Percentiles rank a stretch among this genome's conserved stretches.
phyloP scores from a whole-genome alignment of 2,329 filamentous ascomycete species.

The Neofusicoccum laricinum region DNA sequence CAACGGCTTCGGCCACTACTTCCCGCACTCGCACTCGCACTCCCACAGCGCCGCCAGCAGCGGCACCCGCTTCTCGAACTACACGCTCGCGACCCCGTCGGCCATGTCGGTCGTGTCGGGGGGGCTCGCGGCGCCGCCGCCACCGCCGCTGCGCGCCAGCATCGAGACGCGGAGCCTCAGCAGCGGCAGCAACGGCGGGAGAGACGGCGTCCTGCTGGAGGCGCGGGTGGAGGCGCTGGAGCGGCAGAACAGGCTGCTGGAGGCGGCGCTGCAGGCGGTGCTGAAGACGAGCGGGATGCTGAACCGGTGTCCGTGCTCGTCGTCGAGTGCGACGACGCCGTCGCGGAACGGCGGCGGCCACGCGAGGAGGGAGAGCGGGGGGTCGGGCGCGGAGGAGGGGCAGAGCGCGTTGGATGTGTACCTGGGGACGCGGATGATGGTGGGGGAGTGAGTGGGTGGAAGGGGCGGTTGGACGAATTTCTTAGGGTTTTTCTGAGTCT shows the following conservation, averaged over 20 bases:
- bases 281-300: conserved; percentile 25
- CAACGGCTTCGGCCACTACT: not conserved
- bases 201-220: conserved; percentile 2
- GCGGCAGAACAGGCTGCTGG: conserved; percentile 38
- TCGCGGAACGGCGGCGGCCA: no score
- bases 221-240: conserved; percentile 35
- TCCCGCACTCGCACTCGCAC: not conserved
- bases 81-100: conserved; percentile 4
- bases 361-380: not conserved
- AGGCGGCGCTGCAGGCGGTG: conserved; percentile 40
- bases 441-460: not conserved
- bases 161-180: not conserved
- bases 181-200: not conserved
- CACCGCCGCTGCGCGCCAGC: not conserved
- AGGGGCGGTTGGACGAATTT: not conserved
- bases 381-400: conserved; percentile 20
- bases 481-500: not conserved
- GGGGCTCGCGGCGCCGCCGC: not conserved
- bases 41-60: not conserved
- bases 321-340: not conserved
- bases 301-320: conserved; percentile 26
- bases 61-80: not conserved
- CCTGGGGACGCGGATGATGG: conserved; percentile 23
- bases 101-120: conserved; percentile 13
- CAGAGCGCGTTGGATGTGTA: conserved; percentile 37